phyloP scores from a whole-genome alignment of 2,329 filamentous ascomycete genomes.

The Aotearoamyces nothofagi region DNA sequence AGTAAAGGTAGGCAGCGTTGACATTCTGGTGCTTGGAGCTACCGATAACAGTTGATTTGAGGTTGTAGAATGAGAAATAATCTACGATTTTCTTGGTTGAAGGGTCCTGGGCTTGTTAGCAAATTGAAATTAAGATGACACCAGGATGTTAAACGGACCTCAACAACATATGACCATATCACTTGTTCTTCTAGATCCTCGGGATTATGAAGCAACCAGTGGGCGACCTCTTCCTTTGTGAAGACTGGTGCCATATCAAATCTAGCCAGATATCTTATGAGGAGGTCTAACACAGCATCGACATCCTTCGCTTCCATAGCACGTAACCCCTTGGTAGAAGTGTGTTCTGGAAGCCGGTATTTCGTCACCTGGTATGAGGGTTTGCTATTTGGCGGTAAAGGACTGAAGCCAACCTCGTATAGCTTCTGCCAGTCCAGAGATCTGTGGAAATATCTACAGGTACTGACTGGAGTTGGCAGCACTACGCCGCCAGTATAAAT shows the following conservation, averaged over 20 bases:
- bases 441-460: conserved; percentile 90
- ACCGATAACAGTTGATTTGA: conserved; percentile 85
- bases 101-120: conserved; percentile 26
- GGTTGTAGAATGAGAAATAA: conserved; percentile 92
- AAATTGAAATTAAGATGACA: conserved; percentile 6
- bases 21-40: conserved; percentile 64
- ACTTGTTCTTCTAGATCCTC: conserved; percentile 58
- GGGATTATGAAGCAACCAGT: conserved; percentile 72
- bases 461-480: conserved; percentile 80
- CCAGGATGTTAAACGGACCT: conserved; percentile 32
- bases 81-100: conserved; percentile 74
- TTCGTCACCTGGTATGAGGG: conserved; percentile 73
- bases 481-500: conserved; percentile 91
- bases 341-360: conserved; percentile 66
- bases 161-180: conserved; percentile 87
- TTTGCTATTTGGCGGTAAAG: conserved; percentile 69
- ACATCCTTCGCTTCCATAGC: conserved; percentile 69
- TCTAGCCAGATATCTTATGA: conserved; percentile 62
- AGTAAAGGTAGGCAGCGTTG: conserved; percentile 89
- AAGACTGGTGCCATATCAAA: conserved; percentile 81
- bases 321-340: conserved; percentile 60
- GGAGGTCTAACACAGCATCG: conserved; percentile 55
- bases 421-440: conserved; percentile 93
- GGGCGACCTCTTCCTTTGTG: conserved; percentile 62
- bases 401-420: conserved; percentile 87